Percentiles rank a stretch among this genome's conserved stretches.
phyloP scores from a whole-genome alignment of 371 early-diverging fungal genomes.

The Entomophthora muscae region DNA sequence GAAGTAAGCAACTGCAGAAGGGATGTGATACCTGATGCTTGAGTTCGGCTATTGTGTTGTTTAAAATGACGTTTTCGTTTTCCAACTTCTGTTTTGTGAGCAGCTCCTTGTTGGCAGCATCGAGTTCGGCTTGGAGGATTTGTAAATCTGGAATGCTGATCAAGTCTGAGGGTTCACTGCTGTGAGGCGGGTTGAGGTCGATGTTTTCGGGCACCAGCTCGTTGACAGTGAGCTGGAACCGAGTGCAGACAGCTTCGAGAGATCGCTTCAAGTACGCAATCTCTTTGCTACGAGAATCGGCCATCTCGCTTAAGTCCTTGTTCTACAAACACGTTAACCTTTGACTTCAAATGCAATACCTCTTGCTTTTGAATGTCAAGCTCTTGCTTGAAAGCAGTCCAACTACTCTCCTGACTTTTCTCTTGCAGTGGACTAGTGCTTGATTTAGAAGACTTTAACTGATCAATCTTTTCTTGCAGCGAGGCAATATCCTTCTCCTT shows the following conservation, averaged over 20 bases:
- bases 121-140: neutral
- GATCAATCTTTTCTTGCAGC: constrained; percentile 18
- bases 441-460: constrained; percentile 12
- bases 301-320: constrained; percentile 14
- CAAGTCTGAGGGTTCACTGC: neutral
- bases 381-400: constrained; percentile 10
- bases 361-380: constrained; percentile 8
- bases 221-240: constrained; percentile 16
- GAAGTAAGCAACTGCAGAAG: no score
- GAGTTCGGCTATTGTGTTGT: neutral
- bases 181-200: constrained; percentile 13
- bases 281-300: constrained; percentile 17
- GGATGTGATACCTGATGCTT: neutral
- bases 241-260: constrained; percentile 19
- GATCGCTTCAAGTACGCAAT: constrained; percentile 19
- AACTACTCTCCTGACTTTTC: neutral
- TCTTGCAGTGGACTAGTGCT: neutral
- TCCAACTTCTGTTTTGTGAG: neutral
- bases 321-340: constrained; percentile 9
- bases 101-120: neutral
- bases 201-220: constrained; percentile 13
- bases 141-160: constrained; percentile 7
- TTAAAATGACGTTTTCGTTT: neutral
- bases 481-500: constrained; percentile 20
- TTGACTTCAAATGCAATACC: neutral